phyloP scores from a whole-genome alignment of 2,329 filamentous ascomycete species.

The Phyllachora maydis region DNA sequence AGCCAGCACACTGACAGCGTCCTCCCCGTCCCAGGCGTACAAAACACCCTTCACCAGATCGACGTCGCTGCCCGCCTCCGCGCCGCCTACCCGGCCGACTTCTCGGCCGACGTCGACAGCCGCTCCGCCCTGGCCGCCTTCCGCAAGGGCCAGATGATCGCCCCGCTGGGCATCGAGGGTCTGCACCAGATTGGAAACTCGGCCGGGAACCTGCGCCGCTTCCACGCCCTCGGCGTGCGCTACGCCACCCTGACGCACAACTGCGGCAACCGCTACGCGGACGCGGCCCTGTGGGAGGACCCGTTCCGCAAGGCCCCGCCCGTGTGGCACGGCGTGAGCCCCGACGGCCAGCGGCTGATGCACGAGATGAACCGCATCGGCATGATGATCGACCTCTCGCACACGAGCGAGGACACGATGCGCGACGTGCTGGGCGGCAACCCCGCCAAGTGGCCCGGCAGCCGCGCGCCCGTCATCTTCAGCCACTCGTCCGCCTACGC shows the following conservation, averaged over 20 bases:
- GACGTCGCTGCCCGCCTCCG: slow-evolving; percentile 49
- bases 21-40: slow-evolving; percentile 2
- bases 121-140: slow-evolving; percentile 41
- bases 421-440: slow-evolving; percentile 48
- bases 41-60: slow-evolving; percentile 47
- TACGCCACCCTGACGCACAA: slow-evolving; percentile 87
- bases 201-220: slow-evolving; percentile 52
- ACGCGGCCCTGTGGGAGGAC: slow-evolving; percentile 49
- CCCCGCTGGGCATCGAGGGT: slow-evolving; percentile 65
- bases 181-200: slow-evolving; percentile 89
- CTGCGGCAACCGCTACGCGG: slow-evolving; percentile 78
- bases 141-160: slow-evolving; percentile 43
- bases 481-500: slow-evolving; percentile 68
- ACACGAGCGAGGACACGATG: slow-evolving; percentile 65
- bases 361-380: slow-evolving; percentile 87
- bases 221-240: slow-evolving; percentile 58
- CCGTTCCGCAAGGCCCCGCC: slow-evolving; percentile 30
- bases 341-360: slow-evolving; percentile 46
- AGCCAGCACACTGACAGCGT: neutral
- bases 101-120: slow-evolving; percentile 43
- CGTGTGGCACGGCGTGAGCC: slow-evolving; percentile 52
- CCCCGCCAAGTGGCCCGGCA: slow-evolving; percentile 46
- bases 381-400: slow-evolving; percentile 81
- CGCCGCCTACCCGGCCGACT: slow-evolving; percentile 41
- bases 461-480: slow-evolving; percentile 68